phyloP scores from a whole-genome alignment of 1,284 basidiomycete genomes.

The Cutaneotrichosporon sp. region DNA sequence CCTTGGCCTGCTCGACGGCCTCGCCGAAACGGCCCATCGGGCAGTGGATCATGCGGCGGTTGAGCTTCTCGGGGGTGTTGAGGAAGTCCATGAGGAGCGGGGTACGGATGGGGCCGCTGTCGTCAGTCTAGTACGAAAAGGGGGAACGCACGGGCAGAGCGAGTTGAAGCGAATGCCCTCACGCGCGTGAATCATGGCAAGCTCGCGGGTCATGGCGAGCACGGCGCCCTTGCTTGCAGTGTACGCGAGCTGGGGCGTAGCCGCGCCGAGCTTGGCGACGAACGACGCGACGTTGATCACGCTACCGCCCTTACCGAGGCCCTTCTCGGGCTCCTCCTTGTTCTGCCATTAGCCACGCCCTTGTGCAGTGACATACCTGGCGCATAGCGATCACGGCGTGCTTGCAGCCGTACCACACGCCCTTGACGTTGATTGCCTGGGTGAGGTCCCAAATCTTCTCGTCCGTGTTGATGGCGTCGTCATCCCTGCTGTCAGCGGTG shows the following conservation, averaged over 20 bases:
- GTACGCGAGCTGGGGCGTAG: slow-evolving; percentile 89
- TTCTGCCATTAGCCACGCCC: slow-evolving; percentile 52
- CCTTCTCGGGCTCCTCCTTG: slow-evolving; percentile 69
- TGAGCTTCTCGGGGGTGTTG: slow-evolving; percentile 91
- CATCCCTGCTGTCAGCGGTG: slow-evolving; percentile 54
- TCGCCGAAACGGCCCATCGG: slow-evolving; percentile 97
- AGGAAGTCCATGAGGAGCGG: slow-evolving; percentile 97
- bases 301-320: slow-evolving; percentile 75
- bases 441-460: slow-evolving; percentile 94
- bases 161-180: slow-evolving; percentile 95
- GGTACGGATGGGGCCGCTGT: slow-evolving; percentile 82
- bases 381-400: slow-evolving; percentile 95
- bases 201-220: slow-evolving; percentile 93
- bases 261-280: slow-evolving; percentile 86
- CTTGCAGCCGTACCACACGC: slow-evolving; percentile 98
- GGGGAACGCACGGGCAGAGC: slow-evolving; percentile 73
- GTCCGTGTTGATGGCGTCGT: slow-evolving; percentile 90
- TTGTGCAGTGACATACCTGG: slow-evolving; percentile 27
- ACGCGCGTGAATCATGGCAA: slow-evolving; percentile 93
- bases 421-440: slow-evolving; percentile 92
- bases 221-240: slow-evolving; percentile 69
- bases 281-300: slow-evolving; percentile 97
- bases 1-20: slow-evolving; percentile 87
- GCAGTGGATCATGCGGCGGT: slow-evolving; percentile 81
- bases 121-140: neutral